Base-by-base conservation (phyloP, 2,329 filamentous ascomycete genomes). In the Daldinia sp. region DNA sequence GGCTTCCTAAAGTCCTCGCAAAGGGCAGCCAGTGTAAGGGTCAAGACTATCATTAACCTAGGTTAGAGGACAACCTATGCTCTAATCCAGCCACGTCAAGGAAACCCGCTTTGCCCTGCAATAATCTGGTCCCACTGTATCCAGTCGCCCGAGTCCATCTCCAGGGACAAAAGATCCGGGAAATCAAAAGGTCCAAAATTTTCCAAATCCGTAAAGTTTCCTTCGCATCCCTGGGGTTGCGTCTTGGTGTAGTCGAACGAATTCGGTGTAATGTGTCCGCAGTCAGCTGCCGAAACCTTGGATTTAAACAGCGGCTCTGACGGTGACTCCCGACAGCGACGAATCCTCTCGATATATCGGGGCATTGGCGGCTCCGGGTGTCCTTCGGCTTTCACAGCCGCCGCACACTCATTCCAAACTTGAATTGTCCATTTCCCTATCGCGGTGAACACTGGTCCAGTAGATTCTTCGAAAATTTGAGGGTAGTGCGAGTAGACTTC, bases 131-230 rank as follows among this genome's bases (percentile, higher is more conserved):
- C 73, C 73, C 73, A 75, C 48, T 73, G 72, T 10, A 66, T 5
- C 72, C 73, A 75, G 54, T 73, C 70, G 56, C 69, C 66, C 9
- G 70, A 64, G 30, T 74, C 67, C 63, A 70, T 65, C 27, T 74
- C 72, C 21, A 72, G 73, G 11, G 71, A 71, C 3, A 71, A 27
- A 13, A 71, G 49, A 51, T 70, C 61, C 2, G 66, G 57, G 35
- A 71, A 72, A 51, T 65, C 67, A 61, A 67, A 61, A 15, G 52
- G 63, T 19, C 66, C 63, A 32, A 64, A 45, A 8, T 52, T 3
- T 41, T 68, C 68, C 9, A 59, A 39, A 37, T 41, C 32, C 21
- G 45, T 11, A 4, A 61, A 9, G 30, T 47, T 41, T 2, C 32
- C 61, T 23, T 59, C 54, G 11, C 34, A 52, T 19, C 21, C 29